A percentile compares a stretch with the other conserved stretches of the same genome.
These are phyloP conservation scores for Artemisia princeps DNA, from an alignment of 140 eudicot species.

Conservation along the genomic window DNA sequence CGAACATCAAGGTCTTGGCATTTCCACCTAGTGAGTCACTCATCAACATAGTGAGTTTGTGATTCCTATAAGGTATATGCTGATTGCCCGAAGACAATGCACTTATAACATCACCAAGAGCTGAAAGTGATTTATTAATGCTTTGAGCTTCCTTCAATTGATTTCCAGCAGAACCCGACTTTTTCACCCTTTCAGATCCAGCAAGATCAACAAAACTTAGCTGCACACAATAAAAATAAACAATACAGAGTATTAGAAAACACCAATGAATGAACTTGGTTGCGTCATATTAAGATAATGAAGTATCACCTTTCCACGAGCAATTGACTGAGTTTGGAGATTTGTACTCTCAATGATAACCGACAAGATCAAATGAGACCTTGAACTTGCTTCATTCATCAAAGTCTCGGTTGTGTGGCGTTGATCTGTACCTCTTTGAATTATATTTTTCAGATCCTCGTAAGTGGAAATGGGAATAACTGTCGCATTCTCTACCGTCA, in stretches of 20 bases:
- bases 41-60: constrained; percentile 91
- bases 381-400: constrained; percentile 91
- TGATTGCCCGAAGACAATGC: constrained; percentile 76
- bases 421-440: constrained; percentile 89
- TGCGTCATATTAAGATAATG: not conserved
- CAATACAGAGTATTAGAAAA: not conserved
- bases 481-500: constrained; percentile 78
- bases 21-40: constrained; percentile 97
- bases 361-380: constrained; percentile 91
- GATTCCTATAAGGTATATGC: constrained; percentile 92
- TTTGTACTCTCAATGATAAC: constrained; percentile 77
- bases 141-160: constrained; percentile 94
- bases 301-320: constrained; percentile 82
- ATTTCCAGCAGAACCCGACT: constrained; percentile 83
- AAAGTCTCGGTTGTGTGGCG: constrained; percentile 87
- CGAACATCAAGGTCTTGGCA: constrained; percentile 93
- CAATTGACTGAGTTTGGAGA: constrained; percentile 90
- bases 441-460: constrained; percentile 61
- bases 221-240: constrained; percentile 34
- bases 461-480: constrained; percentile 57
- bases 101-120: constrained; percentile 95
- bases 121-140: constrained; percentile 88
- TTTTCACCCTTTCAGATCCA: constrained; percentile 92
- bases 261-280: not conserved
- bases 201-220: constrained; percentile 97